A percentile compares a stretch with the other conserved stretches of the same genome.
Evolutionary conservation across 2,329 filamentous ascomycete species (phyloP).

Genomic region (Plenodomus biglobosus): DNA sequence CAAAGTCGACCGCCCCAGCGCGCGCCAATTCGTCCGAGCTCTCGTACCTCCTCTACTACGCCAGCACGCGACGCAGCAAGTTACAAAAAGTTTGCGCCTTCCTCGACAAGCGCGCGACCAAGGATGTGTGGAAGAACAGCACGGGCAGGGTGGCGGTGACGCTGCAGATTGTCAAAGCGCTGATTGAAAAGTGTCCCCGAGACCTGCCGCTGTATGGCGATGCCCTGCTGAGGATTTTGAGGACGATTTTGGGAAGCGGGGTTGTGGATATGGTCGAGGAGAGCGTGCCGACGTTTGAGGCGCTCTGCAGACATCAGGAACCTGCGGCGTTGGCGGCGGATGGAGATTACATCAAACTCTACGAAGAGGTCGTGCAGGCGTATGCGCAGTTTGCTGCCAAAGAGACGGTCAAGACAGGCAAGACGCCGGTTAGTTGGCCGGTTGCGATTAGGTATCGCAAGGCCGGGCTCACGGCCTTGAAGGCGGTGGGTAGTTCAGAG

Average conservation of each 20-base stretch:
- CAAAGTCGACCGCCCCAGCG: conserved; percentile 83
- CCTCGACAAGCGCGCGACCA: conserved; percentile 88
- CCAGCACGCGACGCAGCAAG: conserved; percentile 89
- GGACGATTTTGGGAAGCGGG: conserved; percentile 77
- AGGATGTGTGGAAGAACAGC: conserved; percentile 84
- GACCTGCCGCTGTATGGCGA: conserved; percentile 87
- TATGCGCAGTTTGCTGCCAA: conserved; percentile 81
- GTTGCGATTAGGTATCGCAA: conserved; percentile 66
- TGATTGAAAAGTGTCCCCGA: conserved; percentile 90
- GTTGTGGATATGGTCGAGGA: conserved; percentile 94
- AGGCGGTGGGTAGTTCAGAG: conserved; percentile 77
- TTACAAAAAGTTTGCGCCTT: conserved; percentile 95
- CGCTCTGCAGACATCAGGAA: conserved; percentile 87
- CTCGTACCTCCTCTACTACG: conserved; percentile 96
- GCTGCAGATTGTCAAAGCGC: conserved; percentile 83
- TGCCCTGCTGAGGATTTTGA: conserved; percentile 81
- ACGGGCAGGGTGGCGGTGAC: conserved; percentile 95
- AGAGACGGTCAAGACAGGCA: conserved; percentile 46
- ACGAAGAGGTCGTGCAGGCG: conserved; percentile 75
- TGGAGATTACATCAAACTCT: conserved; percentile 77
- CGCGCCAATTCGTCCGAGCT: conserved; percentile 96
- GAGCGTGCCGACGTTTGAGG: conserved; percentile 80
- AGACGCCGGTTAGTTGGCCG: conserved; percentile 64
- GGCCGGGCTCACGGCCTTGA: conserved; percentile 68
- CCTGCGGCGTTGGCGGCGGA: conserved; percentile 82